phyloP scores from a whole-genome alignment of 257 asterid genomes.

The Buddleja alternifolia region DNA sequence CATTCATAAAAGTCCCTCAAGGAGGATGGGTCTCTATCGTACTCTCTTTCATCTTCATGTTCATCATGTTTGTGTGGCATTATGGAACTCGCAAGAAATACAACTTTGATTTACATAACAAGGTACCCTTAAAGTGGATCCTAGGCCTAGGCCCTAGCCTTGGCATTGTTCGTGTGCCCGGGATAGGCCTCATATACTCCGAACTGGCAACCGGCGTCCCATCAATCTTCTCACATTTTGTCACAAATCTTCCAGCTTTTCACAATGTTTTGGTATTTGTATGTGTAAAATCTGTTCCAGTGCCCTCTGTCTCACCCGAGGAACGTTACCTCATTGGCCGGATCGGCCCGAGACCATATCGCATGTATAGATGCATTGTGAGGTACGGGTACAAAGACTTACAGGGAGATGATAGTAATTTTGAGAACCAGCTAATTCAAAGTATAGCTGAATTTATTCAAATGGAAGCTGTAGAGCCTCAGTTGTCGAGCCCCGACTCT shows the following conservation, averaged over 20 bases:
- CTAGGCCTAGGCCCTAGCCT: slow-evolving; percentile 91
- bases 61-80: slow-evolving; percentile 89
- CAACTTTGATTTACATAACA: slow-evolving; percentile 86
- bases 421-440: slow-evolving; percentile 77
- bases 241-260: slow-evolving; percentile 95
- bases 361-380: slow-evolving; percentile 94
- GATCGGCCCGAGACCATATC: slow-evolving; percentile 86
- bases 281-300: slow-evolving; percentile 86
- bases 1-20: slow-evolving; percentile 72
- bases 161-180: slow-evolving; percentile 95
- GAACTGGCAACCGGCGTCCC: slow-evolving; percentile 95
- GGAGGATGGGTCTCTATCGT: slow-evolving; percentile 95
- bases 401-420: slow-evolving; percentile 78
- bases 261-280: slow-evolving; percentile 87
- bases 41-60: slow-evolving; percentile 69
- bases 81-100: slow-evolving; percentile 90
- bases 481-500: slow-evolving; percentile 61
- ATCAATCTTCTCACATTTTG: slow-evolving; percentile 85
- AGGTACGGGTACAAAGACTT: slow-evolving; percentile 94
- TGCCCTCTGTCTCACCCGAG: slow-evolving; percentile 80
- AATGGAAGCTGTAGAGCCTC: slow-evolving; percentile 92
- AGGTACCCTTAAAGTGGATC: slow-evolving; percentile 89
- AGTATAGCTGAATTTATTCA: slow-evolving; percentile 94
- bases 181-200: slow-evolving; percentile 90
- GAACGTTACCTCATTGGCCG: slow-evolving; percentile 96